These are phyloP conservation scores for Gleditsia sinensis DNA, from an alignment of 306 rosid genomes.

Conservation along the genomic window DNA sequence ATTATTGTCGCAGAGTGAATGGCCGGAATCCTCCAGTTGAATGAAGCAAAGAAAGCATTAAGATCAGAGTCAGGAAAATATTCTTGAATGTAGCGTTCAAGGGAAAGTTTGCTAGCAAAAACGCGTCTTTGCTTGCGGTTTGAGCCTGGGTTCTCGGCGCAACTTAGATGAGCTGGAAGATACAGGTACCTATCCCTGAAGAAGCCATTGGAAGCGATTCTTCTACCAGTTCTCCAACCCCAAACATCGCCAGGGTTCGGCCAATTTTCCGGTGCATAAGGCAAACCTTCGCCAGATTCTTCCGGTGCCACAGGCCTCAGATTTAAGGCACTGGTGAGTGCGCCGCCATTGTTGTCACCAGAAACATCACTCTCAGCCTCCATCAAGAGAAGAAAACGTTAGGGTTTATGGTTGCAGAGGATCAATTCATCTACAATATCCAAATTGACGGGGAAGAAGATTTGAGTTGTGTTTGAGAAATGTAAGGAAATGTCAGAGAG, in stretches of 20 bases:
- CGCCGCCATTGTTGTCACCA: conserved; percentile 35
- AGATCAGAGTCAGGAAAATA: background rate
- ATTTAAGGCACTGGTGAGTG: background rate
- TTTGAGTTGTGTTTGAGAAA: background rate
- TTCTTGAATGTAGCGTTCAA: conserved; percentile 3
- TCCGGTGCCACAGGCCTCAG: conserved; percentile 43
- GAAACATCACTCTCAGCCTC: conserved; percentile 29
- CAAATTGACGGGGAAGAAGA: background rate
- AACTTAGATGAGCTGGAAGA: background rate
- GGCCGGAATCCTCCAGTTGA: conserved; percentile 3
- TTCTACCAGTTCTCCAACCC: conserved; percentile 82
- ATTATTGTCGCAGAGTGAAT: background rate
- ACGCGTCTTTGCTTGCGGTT: background rate
- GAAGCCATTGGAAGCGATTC: conserved; percentile 38
- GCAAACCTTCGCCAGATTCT: conserved; percentile 68
- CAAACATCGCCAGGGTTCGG: conserved; percentile 79
- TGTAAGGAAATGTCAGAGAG: no score
- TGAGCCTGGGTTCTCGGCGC: background rate
- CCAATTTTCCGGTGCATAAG: conserved; percentile 88
- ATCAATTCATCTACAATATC: background rate
- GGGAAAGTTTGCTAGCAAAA: background rate
- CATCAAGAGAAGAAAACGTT: conserved; percentile 21
- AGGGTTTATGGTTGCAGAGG: conserved; percentile 6
- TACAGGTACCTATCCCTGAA: conserved; percentile 12
- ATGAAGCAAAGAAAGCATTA: background rate